Evolutionary conservation across 116 monocot genomes (phyloP).

Genomic region (Iris pallida): DNA sequence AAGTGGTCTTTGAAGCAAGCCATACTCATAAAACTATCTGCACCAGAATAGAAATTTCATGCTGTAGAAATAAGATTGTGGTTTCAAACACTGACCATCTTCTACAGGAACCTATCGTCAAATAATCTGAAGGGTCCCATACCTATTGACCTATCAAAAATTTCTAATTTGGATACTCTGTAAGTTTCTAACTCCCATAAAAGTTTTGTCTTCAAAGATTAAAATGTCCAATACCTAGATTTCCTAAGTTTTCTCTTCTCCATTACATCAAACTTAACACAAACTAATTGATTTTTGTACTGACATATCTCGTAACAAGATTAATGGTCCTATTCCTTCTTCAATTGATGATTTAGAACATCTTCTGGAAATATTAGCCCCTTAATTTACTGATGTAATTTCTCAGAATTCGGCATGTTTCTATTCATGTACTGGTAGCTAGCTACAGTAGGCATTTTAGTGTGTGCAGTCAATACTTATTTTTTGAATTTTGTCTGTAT

Average conservation of each 20-base stretch:
- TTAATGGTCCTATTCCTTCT: conserved; percentile 69
- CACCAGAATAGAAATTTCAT: not conserved
- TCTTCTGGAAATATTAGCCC: conserved; percentile 67
- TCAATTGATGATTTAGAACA: conserved; percentile 81
- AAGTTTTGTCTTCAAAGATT: not conserved
- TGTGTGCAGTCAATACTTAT: too few species aligned
- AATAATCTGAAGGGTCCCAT: conserved; percentile 65
- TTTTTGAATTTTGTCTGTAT: too few species aligned
- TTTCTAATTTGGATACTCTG: conserved; percentile 79
- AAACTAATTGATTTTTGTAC: conserved; percentile 21
- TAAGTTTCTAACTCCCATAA: conserved; percentile 24
- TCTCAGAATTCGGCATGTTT: too few species aligned
- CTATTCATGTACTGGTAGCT: too few species aligned
- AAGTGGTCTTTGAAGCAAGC: not conserved
- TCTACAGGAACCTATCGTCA: conserved; percentile 69
- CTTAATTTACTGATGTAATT: not conserved
- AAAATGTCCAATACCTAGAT: not conserved
- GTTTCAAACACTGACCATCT: too few species aligned
- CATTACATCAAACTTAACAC: not conserved
- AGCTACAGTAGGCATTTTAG: too few species aligned
- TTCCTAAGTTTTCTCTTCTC: too few species aligned
- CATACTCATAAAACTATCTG: not conserved
- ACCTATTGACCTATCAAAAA: conserved; percentile 69
- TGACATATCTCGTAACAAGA: conserved; percentile 68
- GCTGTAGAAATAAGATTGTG: too few species aligned